Percentiles rank a stretch among this genome's conserved stretches.
Evolutionary conservation across 805 yeast genomes (phyloP).

Genomic region (Priceomyces castillae): DNA sequence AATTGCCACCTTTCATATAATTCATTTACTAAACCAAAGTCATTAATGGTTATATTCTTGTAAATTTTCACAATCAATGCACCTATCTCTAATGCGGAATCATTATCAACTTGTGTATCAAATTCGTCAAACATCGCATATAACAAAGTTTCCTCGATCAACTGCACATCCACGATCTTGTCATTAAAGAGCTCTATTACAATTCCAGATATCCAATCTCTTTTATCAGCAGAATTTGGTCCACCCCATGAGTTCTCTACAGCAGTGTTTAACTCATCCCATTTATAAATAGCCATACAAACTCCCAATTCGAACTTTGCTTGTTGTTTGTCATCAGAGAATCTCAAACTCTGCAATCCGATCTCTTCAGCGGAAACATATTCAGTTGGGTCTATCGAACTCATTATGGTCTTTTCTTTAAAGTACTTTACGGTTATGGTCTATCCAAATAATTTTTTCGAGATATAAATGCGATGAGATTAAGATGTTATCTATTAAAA

Average conservation of each 20-base stretch:
- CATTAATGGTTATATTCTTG: slow-evolving; percentile 53
- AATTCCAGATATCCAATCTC: slow-evolving; percentile 91
- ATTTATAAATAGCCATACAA: slow-evolving; percentile 81
- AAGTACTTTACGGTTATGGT: not conserved
- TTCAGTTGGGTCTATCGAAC: slow-evolving; percentile 44
- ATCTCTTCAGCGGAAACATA: slow-evolving; percentile 49
- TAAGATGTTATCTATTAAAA: not conserved
- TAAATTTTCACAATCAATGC: slow-evolving; percentile 62
- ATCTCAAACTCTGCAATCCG: slow-evolving; percentile 37
- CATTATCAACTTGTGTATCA: slow-evolving; percentile 85
- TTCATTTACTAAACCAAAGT: slow-evolving; percentile 56
- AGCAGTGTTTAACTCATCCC: slow-evolving; percentile 88
- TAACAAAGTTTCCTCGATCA: slow-evolving; percentile 79
- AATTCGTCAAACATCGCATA: slow-evolving; percentile 96
- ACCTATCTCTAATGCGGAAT: slow-evolving; percentile 75
- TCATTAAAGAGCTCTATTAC: slow-evolving; percentile 75
- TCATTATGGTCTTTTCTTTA: slow-evolving; percentile 15
- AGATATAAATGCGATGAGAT: slow-evolving; percentile 1
- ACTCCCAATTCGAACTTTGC: slow-evolving; percentile 90
- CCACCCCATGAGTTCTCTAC: slow-evolving; percentile 97
- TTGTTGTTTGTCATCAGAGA: slow-evolving; percentile 63
- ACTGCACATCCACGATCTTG: slow-evolving; percentile 66
- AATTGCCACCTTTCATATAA: slow-evolving; percentile 59
- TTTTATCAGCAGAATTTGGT: slow-evolving; percentile 79
- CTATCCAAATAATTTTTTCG: not conserved